Evolutionary conservation across 2,329 filamentous ascomycete species (phyloP), one percentile per base, ranked within the genome.

Genomic region (Monosporascus sp.): DNA sequence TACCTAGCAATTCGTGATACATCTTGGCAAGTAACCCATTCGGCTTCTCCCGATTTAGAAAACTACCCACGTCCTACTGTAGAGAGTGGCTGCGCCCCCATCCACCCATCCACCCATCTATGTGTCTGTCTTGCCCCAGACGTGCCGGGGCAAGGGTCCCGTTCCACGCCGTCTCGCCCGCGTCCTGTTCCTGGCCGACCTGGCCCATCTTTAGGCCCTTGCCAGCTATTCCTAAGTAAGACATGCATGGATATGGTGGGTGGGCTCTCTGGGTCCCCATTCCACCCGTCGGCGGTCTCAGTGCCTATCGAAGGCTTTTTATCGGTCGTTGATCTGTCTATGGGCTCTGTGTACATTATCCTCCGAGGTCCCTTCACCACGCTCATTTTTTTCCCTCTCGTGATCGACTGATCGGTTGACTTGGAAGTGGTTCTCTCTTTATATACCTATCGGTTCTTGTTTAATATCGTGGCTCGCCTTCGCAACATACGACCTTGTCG

Each of bases 141-240:
- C 70, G 70, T 66, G 62, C 64, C 68, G 70, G 64, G 31, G 67
- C 69, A 60, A 56, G 50, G 57, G 55, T 62, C 52, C 54, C 50
- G 50, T 58, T 58, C 57, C 55, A 54, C 63, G 55, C 60, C 61
- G 62, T 60, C 62, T 64, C 60, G 59, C 60, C 62, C 62, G 62
- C 57, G 59, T 63, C 60, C 60, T 62, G 59, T 60, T 59, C 57
- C 59, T 62, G 61, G 48, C 62, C 63, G 62, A 65, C 66, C 63
- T 64, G 67, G 65, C 57, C 60, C 50, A 54, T 50, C 55, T 55
- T 54, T 62, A 60, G 60, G 60, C 66, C 69, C 71, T 66, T 70
- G 75, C 74, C 74, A 71, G 67, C 70, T 73, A 63, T 67, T 61
- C 65, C 65, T 69, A 73, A 76, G 75, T 79, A 76, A 80, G 77